A percentile compares a stretch with the other conserved stretches of the same genome.
Evolutionary conservation across 768 basidiomycete species (phyloP).

Genomic region (Paxillus rubicundulus): DNA sequence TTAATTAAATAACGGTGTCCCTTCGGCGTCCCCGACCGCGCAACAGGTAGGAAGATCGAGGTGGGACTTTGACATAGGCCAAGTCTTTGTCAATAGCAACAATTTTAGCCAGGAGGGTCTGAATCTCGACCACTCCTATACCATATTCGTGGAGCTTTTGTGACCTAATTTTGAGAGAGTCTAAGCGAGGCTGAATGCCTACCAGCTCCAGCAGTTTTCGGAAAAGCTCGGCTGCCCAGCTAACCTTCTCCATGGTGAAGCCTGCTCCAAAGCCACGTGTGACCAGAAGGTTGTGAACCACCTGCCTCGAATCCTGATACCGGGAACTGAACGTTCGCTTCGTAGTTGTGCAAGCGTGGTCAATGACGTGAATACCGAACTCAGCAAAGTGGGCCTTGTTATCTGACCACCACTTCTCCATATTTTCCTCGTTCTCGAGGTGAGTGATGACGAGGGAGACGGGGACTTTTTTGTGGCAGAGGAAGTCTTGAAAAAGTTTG

Average conservation of each 20-base stretch:
- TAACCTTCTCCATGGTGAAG: conserved; percentile 22
- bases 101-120: conserved; percentile 18
- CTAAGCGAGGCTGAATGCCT: conserved; percentile 18
- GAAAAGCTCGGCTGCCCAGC: conserved; percentile 25
- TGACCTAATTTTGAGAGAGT: conserved; percentile 20
- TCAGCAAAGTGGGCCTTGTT: conserved; percentile 23
- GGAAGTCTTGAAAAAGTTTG: conserved; percentile 30
- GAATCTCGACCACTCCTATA: conserved; percentile 21
- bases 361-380: conserved; percentile 21
- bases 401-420: conserved; percentile 36
- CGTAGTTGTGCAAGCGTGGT: conserved; percentile 36
- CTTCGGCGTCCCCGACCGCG: conserved; percentile 10
- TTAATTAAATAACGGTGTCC: neutral
- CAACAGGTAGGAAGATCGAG: conserved; percentile 3
- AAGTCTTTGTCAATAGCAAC: conserved; percentile 21
- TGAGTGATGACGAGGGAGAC: conserved; percentile 33
- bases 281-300: conserved; percentile 21
- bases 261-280: conserved; percentile 14
- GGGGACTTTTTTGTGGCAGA: conserved; percentile 33
- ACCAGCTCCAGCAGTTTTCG: conserved; percentile 21
- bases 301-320: conserved; percentile 21
- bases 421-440: conserved; percentile 34
- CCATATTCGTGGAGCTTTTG: conserved; percentile 29
- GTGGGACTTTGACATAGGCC: conserved; percentile 4
- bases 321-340: conserved; percentile 26